Percentiles rank a stretch among this genome's conserved stretches.
Conservation (phyloP, 345 rosid genomes). For the Rhodamnia argentea region DNA sequence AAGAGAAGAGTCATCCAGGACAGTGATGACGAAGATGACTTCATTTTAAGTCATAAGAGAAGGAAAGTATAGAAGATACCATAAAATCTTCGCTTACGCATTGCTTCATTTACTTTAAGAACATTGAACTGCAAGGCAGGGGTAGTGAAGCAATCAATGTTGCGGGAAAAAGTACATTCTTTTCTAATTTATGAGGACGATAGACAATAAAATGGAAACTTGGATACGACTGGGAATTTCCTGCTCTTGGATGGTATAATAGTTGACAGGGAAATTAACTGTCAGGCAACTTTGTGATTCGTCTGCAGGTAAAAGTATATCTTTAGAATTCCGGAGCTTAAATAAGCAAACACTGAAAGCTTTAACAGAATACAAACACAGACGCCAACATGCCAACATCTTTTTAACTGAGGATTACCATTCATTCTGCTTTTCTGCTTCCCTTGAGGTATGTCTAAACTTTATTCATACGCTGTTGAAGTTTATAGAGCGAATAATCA, state of each 20-base stretch:
- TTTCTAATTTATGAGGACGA: not conserved
- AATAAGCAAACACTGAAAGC: not conserved
- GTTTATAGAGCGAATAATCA: not conserved
- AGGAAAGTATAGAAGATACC: constrained; percentile 43
- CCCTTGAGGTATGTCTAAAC: not conserved
- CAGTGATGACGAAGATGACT: constrained; percentile 31
- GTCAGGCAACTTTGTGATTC: not conserved
- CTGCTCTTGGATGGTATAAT: not conserved
- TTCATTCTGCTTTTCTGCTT: not conserved
- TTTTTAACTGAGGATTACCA: not conserved
- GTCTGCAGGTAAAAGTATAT: not conserved
- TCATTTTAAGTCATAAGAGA: constrained; percentile 55
- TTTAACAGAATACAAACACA: not conserved
- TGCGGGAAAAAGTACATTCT: not conserved
- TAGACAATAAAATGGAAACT: not conserved
- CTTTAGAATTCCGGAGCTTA: not conserved
- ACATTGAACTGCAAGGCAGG: not conserved
- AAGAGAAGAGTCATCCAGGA: constrained; percentile 55
- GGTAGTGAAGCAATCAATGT: not conserved
- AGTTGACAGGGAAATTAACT: not conserved
- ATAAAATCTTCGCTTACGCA: not conserved
- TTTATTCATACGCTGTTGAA: not conserved
- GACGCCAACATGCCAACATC: not conserved
- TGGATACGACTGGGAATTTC: not conserved
- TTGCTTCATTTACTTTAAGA: not conserved